Evolutionary conservation across 2,329 filamentous ascomycete species (phyloP).

Genomic region (Colletotrichum euphorbiae): DNA sequence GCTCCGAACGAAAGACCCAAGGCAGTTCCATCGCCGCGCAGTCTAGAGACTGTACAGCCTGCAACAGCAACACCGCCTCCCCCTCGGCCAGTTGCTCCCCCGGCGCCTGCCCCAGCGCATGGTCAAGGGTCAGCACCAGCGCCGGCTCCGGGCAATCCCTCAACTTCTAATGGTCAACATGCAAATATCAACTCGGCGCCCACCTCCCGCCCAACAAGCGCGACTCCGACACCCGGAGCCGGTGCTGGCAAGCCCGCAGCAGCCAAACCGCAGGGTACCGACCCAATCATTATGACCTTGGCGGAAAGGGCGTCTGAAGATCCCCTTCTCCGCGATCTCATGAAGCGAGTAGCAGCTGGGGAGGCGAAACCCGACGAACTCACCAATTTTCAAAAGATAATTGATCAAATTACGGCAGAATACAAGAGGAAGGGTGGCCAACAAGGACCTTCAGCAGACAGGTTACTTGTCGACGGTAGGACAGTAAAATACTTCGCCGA

Average conservation of each 20-base stretch:
- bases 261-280: constrained; percentile 38
- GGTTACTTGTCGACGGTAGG: constrained; percentile 65
- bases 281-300: constrained; percentile 81
- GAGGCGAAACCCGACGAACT: constrained; percentile 76
- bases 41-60: constrained; percentile 8
- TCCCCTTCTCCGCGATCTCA: constrained; percentile 77
- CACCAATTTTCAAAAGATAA: constrained; percentile 81
- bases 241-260: constrained; percentile 31
- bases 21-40: constrained; percentile 3
- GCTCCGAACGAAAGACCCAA: constrained; percentile 15
- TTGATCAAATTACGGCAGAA: constrained; percentile 78
- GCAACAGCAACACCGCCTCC: constrained; percentile 26
- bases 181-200: constrained; percentile 44
- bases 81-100: constrained; percentile 3
- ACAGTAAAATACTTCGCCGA: constrained; percentile 71
- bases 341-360: constrained; percentile 85
- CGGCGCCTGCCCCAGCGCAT: constrained; percentile 39
- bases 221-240: constrained; percentile 34
- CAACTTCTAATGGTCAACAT: constrained; percentile 27
- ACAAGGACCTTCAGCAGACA: constrained; percentile 65
- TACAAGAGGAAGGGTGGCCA: constrained; percentile 64
- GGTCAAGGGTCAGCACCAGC: constrained; percentile 40
- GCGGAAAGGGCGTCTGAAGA: constrained; percentile 82
- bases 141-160: constrained; percentile 40
- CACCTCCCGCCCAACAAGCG: constrained; percentile 35